Conservation (phyloP, 176 grass and related monocot genomes). For the Phoenix dactylifera region DNA sequence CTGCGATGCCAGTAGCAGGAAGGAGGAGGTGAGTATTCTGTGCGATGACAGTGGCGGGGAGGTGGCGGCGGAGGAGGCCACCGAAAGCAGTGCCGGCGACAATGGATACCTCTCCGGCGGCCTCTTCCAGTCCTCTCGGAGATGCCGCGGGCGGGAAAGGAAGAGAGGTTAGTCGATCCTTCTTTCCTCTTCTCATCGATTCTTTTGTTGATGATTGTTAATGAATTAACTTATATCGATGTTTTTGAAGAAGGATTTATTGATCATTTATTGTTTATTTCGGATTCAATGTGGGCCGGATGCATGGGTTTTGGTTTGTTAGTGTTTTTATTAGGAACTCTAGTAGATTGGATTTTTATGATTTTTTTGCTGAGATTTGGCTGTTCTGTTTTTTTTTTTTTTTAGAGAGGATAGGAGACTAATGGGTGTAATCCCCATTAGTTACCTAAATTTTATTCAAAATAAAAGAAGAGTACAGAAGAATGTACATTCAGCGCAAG, state of each 20-base stretch:
- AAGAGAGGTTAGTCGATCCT: slow-evolving; percentile 42
- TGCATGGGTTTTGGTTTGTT: slow-evolving; percentile 12
- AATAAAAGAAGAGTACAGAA: no score
- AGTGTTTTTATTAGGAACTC: not conserved
- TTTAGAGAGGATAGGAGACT: no score
- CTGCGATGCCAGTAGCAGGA: no score
- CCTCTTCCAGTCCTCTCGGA: slow-evolving; percentile 33
- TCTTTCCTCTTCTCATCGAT: not conserved
- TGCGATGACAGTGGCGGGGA: slow-evolving; percentile 29
- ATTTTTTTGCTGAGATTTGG: no score
- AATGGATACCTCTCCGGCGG: slow-evolving; percentile 46
- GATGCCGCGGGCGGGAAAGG: slow-evolving; percentile 35
- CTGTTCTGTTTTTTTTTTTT: no score
- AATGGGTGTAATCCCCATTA: no score
- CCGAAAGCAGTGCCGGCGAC: not conserved
- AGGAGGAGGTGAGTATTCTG: no score
- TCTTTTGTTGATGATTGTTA: slow-evolving; percentile 3
- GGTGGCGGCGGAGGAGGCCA: slow-evolving; percentile 18
- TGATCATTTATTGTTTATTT: not conserved
- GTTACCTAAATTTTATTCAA: no score
- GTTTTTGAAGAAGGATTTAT: no score
- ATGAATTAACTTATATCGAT: no score
- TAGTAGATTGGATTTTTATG: no score
- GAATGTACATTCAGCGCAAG: no score
- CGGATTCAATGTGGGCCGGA: not conserved